Base-by-base conservation (phyloP, 2,329 filamentous ascomycete genomes). In the Exophiala viscosa region DNA sequence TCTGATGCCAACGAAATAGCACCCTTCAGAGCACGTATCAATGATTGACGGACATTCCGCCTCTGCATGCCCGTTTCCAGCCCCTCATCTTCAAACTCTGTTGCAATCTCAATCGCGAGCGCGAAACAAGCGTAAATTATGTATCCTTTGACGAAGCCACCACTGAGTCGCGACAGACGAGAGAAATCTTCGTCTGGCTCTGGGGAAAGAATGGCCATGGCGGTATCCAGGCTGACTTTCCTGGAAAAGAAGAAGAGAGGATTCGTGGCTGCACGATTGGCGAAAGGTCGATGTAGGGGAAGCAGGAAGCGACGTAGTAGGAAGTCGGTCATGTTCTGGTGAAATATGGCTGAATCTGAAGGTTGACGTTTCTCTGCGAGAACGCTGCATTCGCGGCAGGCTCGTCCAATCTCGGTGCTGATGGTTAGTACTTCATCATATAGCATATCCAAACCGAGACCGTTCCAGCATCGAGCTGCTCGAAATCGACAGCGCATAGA, bases 271-370 rank as follows among this genome's bases (percentile, higher is more conserved):
- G 69, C 65, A 50, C 65, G 69, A n/a, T 67, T 57, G 1, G 66
- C 65, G 45, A 68, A 70, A 1, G 68, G 69, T 9, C 52, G 73
- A 56, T 85, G 81, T 0, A 85, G 67, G 1, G 74, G 71, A 11
- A 84, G 72, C 2, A 83, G 60, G 60, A 81, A 83, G 11, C 81
- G 77, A 4, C 77, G 76, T 3, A 79, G 68, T 0, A 79, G 67
- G 36, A 77, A 75, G 44, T 81, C 74, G 20, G 80, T 65, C 4
- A 82, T 62, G 52, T 80, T 80, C 1, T 71, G 65, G n/a, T 74
- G 72, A 48, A 79, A 78, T 59, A 20, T 43, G 63, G 38, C 38
- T 40, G 38, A 40, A 36, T 13, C 34, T 7, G 49, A n/a, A 20
- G 48, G 56, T n/a, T 43, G 13, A 34, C 17, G 38, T 40, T 40